Conservation (phyloP, 139 green algal genomes). For the Tetraselmis chui region DNA sequence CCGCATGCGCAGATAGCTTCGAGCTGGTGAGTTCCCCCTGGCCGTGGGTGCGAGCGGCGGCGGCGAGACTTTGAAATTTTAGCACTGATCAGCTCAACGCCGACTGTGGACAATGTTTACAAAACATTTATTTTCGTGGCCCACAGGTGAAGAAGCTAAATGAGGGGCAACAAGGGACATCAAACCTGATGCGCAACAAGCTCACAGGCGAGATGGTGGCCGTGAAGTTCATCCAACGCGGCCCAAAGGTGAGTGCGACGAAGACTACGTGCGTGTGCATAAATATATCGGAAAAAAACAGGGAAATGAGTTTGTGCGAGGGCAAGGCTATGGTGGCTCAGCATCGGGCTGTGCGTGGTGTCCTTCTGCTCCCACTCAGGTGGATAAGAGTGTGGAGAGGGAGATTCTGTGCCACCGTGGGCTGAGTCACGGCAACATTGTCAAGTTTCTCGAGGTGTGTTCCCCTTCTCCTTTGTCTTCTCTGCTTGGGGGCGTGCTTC, state of each 20-base stretch:
- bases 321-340: neutral
- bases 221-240: constrained; percentile 63
- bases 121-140: neutral
- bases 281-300: no score
- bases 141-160: neutral
- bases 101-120: neutral
- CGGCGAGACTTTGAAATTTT: neutral
- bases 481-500: no score
- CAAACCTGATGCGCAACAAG: constrained; percentile 37
- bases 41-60: neutral
- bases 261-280: no score
- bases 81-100: neutral
- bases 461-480: no score
- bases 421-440: constrained; percentile 47
- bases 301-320: no score
- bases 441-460: constrained; percentile 28
- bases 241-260: constrained; percentile 20
- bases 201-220: constrained; percentile 46
- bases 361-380: neutral
- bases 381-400: constrained; percentile 30
- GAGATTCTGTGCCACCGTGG: constrained; percentile 50
- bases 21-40: neutral
- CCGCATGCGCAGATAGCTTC: neutral
- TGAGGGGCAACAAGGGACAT: neutral
- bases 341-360: neutral